Evolutionary conservation across 169 alveolate genomes (phyloP).

Genomic region (Ichthyophthirius multifiliis): DNA sequence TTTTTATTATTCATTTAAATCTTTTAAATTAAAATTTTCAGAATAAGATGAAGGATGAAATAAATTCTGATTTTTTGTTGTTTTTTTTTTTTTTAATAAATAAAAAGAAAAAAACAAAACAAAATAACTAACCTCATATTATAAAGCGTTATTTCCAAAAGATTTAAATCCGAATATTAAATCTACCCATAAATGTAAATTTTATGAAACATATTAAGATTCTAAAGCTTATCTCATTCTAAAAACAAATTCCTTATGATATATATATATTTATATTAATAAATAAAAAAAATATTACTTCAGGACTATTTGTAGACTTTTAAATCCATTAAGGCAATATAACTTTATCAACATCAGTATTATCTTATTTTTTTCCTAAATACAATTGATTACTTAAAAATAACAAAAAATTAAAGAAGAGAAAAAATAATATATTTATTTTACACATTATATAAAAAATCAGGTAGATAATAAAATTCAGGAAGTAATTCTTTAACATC

Average conservation of each 20-base stretch:
- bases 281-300: neutral
- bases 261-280: conserved; percentile 21
- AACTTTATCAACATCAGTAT: conserved; percentile 28
- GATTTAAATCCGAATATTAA: conserved; percentile 60
- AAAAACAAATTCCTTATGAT: conserved; percentile 30
- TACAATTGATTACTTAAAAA: conserved; percentile 13
- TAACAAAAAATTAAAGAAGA: conserved; percentile 18
- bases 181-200: conserved; percentile 63
- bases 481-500: conserved; percentile 75
- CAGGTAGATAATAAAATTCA: conserved; percentile 70
- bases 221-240: conserved; percentile 55
- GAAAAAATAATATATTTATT: neutral
- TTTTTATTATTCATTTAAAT: neutral
- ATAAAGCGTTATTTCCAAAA: conserved; percentile 39
- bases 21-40: neutral
- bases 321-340: conserved; percentile 38
- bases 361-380: conserved; percentile 23
- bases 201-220: conserved; percentile 41
- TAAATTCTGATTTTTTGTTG: conserved; percentile 15
- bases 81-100: neutral
- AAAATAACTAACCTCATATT: neutral
- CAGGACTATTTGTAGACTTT: conserved; percentile 26
- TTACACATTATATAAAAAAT: conserved; percentile 55
- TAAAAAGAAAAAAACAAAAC: neutral
- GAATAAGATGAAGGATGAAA: conserved; percentile 33